Conservation (phyloP, 768 basidiomycete species). For the Asterophora parasitica region DNA sequence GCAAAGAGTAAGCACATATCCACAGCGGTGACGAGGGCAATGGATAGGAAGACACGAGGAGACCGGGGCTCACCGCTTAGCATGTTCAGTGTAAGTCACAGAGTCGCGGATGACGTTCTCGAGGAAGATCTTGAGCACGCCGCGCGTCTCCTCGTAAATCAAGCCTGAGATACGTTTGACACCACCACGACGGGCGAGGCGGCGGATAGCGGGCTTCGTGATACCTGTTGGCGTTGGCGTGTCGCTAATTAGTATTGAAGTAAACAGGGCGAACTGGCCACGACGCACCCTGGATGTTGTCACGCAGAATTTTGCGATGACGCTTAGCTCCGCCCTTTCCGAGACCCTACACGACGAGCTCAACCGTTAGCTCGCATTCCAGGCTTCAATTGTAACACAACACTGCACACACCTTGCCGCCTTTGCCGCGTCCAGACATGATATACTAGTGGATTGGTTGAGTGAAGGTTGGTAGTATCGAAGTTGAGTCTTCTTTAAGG, state of each 20-base stretch:
- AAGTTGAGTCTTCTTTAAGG: conserved; percentile 13
- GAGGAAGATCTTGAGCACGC: conserved; percentile 86
- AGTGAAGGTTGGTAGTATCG: conserved; percentile 8
- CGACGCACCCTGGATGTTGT: conserved; percentile 57
- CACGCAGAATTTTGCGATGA: conserved; percentile 80
- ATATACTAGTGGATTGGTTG: conserved; percentile 7
- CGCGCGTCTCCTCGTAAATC: conserved; percentile 90
- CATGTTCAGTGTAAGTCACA: conserved; percentile 91
- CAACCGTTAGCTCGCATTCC: background rate
- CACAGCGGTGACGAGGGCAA: background rate
- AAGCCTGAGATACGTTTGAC: conserved; percentile 87
- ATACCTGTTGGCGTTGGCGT: conserved; percentile 43
- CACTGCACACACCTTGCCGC: conserved; percentile 52
- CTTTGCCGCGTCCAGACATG: conserved; percentile 85
- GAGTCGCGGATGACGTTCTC: conserved; percentile 88
- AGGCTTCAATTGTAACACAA: too few relatives aligned
- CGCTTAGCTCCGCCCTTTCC: conserved; percentile 84
- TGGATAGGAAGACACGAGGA: background rate
- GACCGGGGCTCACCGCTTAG: conserved; percentile 47
- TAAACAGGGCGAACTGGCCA: background rate
- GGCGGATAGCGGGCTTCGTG: conserved; percentile 79
- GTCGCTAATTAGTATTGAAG: background rate
- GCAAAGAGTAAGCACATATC: background rate
- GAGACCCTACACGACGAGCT: conserved; percentile 47
- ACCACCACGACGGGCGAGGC: conserved; percentile 89